Percentiles rank a stretch among this genome's conserved stretches.
Evolutionary conservation across 805 yeast species (phyloP).

Genomic region (Schwanniomyces pseudopolymorphus): DNA sequence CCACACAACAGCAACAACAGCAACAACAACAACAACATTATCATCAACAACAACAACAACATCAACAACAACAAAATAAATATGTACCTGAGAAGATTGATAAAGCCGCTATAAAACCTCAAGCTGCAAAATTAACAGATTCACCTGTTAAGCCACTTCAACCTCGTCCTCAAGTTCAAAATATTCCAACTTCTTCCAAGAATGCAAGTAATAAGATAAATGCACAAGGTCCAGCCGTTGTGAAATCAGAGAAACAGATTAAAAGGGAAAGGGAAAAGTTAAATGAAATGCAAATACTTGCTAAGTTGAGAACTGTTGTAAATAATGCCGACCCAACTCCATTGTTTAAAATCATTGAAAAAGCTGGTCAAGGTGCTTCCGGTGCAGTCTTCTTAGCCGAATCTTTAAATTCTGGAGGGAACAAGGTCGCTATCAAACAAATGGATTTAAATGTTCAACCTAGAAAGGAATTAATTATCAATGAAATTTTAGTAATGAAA

Average conservation of each 20-base stretch:
- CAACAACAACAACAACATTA: no score
- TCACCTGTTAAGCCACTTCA: slow-evolving; percentile 1
- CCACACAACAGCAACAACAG: slow-evolving; percentile 11
- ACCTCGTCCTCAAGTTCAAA: slow-evolving; percentile 5
- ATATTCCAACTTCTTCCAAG: slow-evolving; percentile 1
- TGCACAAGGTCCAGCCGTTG: slow-evolving; percentile 8
- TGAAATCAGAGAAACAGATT: slow-evolving; percentile 38
- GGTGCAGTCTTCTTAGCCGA: slow-evolving; percentile 92
- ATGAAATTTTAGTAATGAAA: slow-evolving; percentile 95
- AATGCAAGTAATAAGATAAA: slow-evolving; percentile 1
- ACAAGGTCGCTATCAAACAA: slow-evolving; percentile 92
- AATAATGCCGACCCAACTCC: slow-evolving; percentile 84
- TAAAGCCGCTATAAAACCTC: neutral
- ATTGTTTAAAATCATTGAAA: slow-evolving; percentile 69
- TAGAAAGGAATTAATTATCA: slow-evolving; percentile 89
- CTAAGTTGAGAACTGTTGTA: slow-evolving; percentile 79
- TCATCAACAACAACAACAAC: slow-evolving; percentile 9
- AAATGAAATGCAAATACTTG: slow-evolving; percentile 86
- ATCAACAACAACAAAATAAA: slow-evolving; percentile 3
- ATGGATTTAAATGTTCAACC: slow-evolving; percentile 92
- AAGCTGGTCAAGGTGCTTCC: slow-evolving; percentile 97
- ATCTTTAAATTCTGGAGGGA: slow-evolving; percentile 52
- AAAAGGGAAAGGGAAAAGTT: slow-evolving; percentile 46
- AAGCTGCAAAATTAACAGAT: neutral
- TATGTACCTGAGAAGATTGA: neutral